Base-by-base conservation (phyloP, 176 grass and related monocot species). In the Carex myosuroides region DNA sequence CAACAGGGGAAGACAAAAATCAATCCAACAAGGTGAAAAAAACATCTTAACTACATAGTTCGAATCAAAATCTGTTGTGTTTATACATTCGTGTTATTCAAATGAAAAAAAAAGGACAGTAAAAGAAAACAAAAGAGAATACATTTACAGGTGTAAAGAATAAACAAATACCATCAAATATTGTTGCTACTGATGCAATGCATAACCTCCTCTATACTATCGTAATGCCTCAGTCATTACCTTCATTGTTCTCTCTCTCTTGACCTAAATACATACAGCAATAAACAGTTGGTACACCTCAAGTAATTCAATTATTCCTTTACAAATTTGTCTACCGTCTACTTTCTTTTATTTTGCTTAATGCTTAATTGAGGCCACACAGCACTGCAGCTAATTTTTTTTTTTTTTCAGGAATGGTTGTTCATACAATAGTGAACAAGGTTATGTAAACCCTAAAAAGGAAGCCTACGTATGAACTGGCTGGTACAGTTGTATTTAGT, bases 71-170 rank as follows among this genome's bases (percentile, higher is more conserved):
- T 16, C 12, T 30, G 46, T 22, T 26, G 50, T 20, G 5, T 29
- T 75, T 52, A 30, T 22, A 53, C 3, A 54, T 55, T 46, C 21
- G 22, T 76, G 32, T 54, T 54, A 76, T 41, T 39, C 66, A 70
- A 70, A 70, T 32, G 11, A 26, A 76, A 76, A 76, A 54, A 42
- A 13, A 21, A 69, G 6, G 37, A 37, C 30, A 68, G 4, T 17
- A 68, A 26, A 20, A 24, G 13, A 79, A 79, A 82, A 46, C 18
- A 64, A 81, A 81, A 17, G 17, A 61, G 20, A 22, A 67, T 67
- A 50, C 66, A 82, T 82, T 82, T 82, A 82, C 80, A 82, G 29
- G 66, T 66, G 37, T 13, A 82, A 50, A 82, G 80, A 82, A 82
- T 67, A 53, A 82, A 82, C 70, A 62, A 82, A 82, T 67, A 67